These are phyloP conservation scores for Saitozyma sp. DNA, from an alignment of 768 basidiomycete species.

Conservation along the genomic window DNA sequence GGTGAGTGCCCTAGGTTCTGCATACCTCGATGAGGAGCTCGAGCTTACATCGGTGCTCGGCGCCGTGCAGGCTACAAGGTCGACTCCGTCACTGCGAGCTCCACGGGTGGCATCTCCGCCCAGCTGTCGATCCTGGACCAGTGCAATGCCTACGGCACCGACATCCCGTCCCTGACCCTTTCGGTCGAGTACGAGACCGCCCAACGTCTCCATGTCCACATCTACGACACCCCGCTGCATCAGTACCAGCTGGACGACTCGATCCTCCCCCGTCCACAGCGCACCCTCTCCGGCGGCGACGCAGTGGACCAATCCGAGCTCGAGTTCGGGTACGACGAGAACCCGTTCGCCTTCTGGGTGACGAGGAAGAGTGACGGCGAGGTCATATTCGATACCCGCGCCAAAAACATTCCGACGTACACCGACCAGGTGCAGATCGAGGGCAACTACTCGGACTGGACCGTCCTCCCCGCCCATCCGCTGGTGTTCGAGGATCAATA, in stretches of 20 bases:
- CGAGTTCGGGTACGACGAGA: constrained; percentile 64
- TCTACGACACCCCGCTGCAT: constrained; percentile 50
- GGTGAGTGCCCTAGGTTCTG: no score
- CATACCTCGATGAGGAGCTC: neutral
- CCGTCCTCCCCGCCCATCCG: constrained; percentile 61
- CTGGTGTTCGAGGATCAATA: constrained; percentile 78
- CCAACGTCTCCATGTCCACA: constrained; percentile 51
- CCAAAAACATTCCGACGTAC: constrained; percentile 63
- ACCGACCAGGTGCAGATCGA: constrained; percentile 61
- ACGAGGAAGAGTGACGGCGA: constrained; percentile 64
- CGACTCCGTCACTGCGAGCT: neutral
- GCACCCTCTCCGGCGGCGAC: neutral
- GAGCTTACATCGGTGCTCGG: constrained; percentile 4
- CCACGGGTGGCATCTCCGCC: constrained; percentile 18
- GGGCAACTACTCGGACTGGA: constrained; percentile 56
- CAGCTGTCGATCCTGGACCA: constrained; percentile 7
- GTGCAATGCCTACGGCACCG: constrained; percentile 27
- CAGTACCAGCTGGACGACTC: constrained; percentile 68
- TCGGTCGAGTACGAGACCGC: constrained; percentile 29
- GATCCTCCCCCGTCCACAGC: constrained; percentile 51
- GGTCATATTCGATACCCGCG: constrained; percentile 70
- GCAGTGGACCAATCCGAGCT: constrained; percentile 58
- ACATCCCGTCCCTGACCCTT: constrained; percentile 20
- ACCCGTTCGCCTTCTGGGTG: constrained; percentile 69
- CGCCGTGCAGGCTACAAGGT: constrained; percentile 17